Base-by-base conservation (phyloP, 1,284 basidiomycete genomes). In the Mycena sp. region DNA sequence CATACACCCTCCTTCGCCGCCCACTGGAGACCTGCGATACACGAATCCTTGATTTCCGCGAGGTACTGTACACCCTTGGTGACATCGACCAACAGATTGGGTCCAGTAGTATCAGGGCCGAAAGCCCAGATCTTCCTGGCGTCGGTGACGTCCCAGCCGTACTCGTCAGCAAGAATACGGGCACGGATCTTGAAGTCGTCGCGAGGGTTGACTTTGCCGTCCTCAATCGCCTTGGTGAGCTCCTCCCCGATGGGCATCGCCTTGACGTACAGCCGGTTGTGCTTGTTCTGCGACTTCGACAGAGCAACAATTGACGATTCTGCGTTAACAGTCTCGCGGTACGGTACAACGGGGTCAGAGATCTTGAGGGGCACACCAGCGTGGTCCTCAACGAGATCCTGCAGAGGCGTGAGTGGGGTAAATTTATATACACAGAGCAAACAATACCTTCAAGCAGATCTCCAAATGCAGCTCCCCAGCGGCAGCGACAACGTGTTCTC, bases 111-210 rank as follows among this genome's bases (percentile, higher is more conserved):
- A 73, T 99, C 98, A 70, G 98, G 98, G 74, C 96, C 97, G 87
- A 99, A 99, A 83, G 94, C 95, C 98, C 98, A 99, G 77, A 99
- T 99, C 88, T 98, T 98, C 80, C 98, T 89, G 72, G 98, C 98
- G 76, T 99, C 98, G 67, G 97, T 98, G 72, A 99, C 96, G 80
- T 99, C 98, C 98, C 98, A 99, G 68, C 95, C 95, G 79, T 85
- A 93, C 74, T 98, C 95, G 80, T 99, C 98, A 67, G 98, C 97
- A 69, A 99, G 89, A 76, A 94, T 76, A 85, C 98, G 95, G 59
- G 96, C 98, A 74, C 98, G 95, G 71, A 87, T 80, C 87, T 99
- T 99, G 88, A 94, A 96, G 88, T 99, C 98, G 80, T 99, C 98
- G 80, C 98, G 94, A 63, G 96, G 79, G 79, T 76, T 93, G 78